phyloP scores from a whole-genome alignment of 2,329 filamentous ascomycete genomes.

The Colletotrichum sp. region DNA sequence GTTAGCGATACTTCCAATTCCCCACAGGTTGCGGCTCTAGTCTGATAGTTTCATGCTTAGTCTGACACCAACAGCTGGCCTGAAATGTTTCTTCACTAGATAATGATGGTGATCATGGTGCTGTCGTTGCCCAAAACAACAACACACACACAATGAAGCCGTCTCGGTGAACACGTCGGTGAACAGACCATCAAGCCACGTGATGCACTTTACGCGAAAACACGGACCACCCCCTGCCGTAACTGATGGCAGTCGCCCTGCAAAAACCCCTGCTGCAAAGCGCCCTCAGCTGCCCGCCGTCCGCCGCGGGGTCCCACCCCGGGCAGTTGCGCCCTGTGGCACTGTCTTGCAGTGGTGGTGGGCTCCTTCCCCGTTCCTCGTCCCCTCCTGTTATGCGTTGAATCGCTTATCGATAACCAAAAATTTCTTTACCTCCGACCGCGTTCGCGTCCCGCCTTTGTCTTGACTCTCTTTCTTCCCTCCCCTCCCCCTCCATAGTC shows the following conservation, averaged over 20 bases:
- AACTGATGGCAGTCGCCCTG: background rate
- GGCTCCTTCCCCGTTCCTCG: background rate
- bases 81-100: background rate
- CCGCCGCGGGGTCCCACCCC: background rate
- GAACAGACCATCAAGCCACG: background rate
- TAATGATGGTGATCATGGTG: background rate
- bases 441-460: conserved; percentile 19
- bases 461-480: conserved; percentile 18
- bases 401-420: conserved; percentile 18
- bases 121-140: background rate
- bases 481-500: conserved; percentile 19
- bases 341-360: background rate
- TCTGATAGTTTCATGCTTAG: background rate
- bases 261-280: background rate
- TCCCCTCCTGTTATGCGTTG: conserved; percentile 7
- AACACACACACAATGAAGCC: background rate
- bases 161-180: background rate
- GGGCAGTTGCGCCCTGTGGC: background rate
- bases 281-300: background rate
- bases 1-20: background rate
- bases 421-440: conserved; percentile 23
- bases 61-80: background rate
- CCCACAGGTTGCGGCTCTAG: background rate
- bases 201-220: background rate
- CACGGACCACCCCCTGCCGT: background rate